These are phyloP conservation scores for Wickerhamomyces sp. DNA, from an alignment of 1,139 yeast species.

Conservation along the genomic window DNA sequence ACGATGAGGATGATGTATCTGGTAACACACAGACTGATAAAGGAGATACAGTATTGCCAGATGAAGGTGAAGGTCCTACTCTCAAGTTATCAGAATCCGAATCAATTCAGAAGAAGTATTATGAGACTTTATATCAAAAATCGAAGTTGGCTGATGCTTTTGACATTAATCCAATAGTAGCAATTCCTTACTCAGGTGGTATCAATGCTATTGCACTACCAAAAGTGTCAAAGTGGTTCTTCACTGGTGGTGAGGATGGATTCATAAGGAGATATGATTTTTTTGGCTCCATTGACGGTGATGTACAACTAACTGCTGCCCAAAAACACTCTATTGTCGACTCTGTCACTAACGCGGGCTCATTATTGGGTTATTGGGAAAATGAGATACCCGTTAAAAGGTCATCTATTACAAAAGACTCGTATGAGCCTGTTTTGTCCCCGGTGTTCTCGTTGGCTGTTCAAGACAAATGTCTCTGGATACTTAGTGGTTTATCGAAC, in stretches of 20 bases:
- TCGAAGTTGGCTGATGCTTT: slow-evolving; percentile 45
- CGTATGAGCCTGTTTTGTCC: slow-evolving; percentile 63
- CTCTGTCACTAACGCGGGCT: slow-evolving; percentile 79
- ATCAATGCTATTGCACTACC: slow-evolving; percentile 78
- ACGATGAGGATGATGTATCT: slow-evolving; percentile 7
- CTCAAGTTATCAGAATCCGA: slow-evolving; percentile 12
- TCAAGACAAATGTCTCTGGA: slow-evolving; percentile 79
- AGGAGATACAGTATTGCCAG: slow-evolving; percentile 10
- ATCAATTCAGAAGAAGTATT: slow-evolving; percentile 19
- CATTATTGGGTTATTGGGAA: slow-evolving; percentile 85
- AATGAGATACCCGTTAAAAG: slow-evolving; percentile 75
- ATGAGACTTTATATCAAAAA: slow-evolving; percentile 37
- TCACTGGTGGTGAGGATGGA: slow-evolving; percentile 97
- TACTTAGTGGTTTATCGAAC: slow-evolving; percentile 71
- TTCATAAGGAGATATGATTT: slow-evolving; percentile 87
- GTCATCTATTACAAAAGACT: slow-evolving; percentile 31
- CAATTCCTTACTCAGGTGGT: slow-evolving; percentile 64
- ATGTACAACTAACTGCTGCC: slow-evolving; percentile 81
- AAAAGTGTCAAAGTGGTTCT: slow-evolving; percentile 79
- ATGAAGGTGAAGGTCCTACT: slow-evolving; percentile 11
- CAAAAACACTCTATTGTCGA: slow-evolving; percentile 89
- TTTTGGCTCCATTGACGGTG: slow-evolving; percentile 82
- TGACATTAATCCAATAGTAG: slow-evolving; percentile 64
- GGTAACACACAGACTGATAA: slow-evolving; percentile 17
- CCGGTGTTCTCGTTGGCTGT: slow-evolving; percentile 88